Evolutionary conservation across 2,329 filamentous ascomycete species (phyloP).

Genomic region (Bipolaris sorokiniana): DNA sequence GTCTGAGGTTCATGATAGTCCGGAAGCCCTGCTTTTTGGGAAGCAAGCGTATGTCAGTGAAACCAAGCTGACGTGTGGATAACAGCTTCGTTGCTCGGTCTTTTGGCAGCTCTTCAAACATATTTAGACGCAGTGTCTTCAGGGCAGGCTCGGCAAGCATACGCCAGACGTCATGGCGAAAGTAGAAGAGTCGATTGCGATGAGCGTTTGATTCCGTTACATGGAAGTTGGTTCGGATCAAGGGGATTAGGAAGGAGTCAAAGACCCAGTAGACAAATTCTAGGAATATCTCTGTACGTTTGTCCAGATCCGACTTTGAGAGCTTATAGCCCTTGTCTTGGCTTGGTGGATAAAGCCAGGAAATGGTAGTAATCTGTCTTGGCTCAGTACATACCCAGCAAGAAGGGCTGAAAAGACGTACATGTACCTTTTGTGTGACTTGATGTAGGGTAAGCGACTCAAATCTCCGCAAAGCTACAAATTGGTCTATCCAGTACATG

Average conservation of each 20-base stretch:
- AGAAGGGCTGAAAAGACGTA: slow-evolving; percentile 43
- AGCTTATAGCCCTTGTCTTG: slow-evolving; percentile 59
- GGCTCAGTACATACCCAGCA: slow-evolving; percentile 21
- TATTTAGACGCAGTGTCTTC: slow-evolving; percentile 67
- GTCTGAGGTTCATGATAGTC: slow-evolving; percentile 85
- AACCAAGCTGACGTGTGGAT: slow-evolving; percentile 70
- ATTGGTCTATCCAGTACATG: slow-evolving; percentile 74
- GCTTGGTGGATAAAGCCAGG: slow-evolving; percentile 72
- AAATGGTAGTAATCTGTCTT: slow-evolving; percentile 67
- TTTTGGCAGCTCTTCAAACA: slow-evolving; percentile 78
- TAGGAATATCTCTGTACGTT: slow-evolving; percentile 77
- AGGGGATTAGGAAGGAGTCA: slow-evolving; percentile 86
- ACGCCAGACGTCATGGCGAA: slow-evolving; percentile 91
- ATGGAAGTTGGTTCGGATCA: slow-evolving; percentile 88
- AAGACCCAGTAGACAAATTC: slow-evolving; percentile 94
- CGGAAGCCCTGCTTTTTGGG: slow-evolving; percentile 80
- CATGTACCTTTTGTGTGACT: slow-evolving; percentile 76
- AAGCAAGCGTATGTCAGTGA: slow-evolving; percentile 78
- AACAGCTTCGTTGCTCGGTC: slow-evolving; percentile 65
- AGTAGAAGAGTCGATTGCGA: slow-evolving; percentile 85
- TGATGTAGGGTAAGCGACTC: slow-evolving; percentile 83
- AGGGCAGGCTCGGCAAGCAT: slow-evolving; percentile 76
- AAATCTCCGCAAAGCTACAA: slow-evolving; percentile 78
- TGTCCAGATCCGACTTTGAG: slow-evolving; percentile 73
- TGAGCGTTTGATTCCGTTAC: slow-evolving; percentile 88